Conservation (phyloP, 2,329 filamentous ascomycete genomes). For the Pseudohalonectria lignicola region DNA sequence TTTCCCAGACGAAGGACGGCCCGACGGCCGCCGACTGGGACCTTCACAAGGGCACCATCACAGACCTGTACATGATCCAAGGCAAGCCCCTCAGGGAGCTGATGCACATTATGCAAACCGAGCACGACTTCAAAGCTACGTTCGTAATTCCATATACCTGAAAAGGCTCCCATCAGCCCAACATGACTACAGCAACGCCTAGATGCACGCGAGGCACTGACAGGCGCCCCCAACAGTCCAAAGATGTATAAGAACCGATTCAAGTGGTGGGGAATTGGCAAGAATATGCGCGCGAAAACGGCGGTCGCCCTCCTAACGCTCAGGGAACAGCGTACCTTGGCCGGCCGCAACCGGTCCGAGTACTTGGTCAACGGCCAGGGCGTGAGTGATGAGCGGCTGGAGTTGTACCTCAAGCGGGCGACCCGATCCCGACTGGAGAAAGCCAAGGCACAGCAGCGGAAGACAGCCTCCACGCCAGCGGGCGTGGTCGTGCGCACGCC, state of each 20-base stretch:
- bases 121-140: background rate
- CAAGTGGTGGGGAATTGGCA: background rate
- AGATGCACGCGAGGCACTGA: no score
- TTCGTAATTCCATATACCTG: no score
- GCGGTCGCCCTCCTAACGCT: background rate
- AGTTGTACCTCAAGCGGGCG: background rate
- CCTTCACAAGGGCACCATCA: constrained; percentile 1
- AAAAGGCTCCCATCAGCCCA: background rate
- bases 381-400: background rate
- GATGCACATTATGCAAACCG: background rate
- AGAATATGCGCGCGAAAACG: background rate
- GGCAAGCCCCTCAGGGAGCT: background rate
- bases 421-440: background rate
- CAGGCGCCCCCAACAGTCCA: background rate
- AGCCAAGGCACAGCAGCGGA: background rate
- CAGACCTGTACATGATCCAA: background rate
- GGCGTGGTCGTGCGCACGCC: background rate
- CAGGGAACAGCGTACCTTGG: background rate
- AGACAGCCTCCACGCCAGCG: background rate
- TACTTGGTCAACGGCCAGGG: background rate
- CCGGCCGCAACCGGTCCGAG: background rate
- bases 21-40: background rate
- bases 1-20: background rate
- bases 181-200: no score
- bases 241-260: constrained; percentile 2